phyloP scores from a whole-genome alignment of 1,139 yeast species.

The Arxiozyma bovina region DNA sequence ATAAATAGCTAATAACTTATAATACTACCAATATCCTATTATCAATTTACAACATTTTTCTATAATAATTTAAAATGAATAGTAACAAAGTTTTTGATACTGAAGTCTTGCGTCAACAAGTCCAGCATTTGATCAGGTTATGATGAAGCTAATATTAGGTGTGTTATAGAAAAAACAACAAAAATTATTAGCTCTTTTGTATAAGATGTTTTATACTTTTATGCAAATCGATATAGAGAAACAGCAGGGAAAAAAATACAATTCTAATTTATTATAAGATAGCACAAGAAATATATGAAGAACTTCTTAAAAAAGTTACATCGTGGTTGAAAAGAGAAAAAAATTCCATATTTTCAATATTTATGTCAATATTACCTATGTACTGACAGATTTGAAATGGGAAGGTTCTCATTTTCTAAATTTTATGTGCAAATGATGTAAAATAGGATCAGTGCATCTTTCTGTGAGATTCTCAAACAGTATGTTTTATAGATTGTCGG shows the following conservation, averaged over 20 bases:
- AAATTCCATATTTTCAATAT: neutral
- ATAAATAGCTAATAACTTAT: no score
- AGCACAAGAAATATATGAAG: neutral
- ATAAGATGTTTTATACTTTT: neutral
- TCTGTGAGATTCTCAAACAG: neutral
- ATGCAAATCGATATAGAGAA: neutral
- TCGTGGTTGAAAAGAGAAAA: no score
- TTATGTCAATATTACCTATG: neutral
- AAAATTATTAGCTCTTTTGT: no score
- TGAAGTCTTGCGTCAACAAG: no score
- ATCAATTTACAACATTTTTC: no score
- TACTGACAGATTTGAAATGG: neutral
- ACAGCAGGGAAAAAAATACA: neutral
- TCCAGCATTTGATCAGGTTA: no score
- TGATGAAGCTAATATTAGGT: neutral
- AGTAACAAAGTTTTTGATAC: no score
- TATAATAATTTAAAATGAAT: no score
- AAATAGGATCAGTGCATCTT: no score
- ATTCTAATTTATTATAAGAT: neutral
- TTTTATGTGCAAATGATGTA: neutral
- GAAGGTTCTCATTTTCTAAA: neutral
- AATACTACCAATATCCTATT: no score
- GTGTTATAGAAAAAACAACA: neutral
- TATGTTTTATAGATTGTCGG: no score
- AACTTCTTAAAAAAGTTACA: neutral